phyloP scores from a whole-genome alignment of 768 basidiomycete species.

The Pisolithus orientalis region DNA sequence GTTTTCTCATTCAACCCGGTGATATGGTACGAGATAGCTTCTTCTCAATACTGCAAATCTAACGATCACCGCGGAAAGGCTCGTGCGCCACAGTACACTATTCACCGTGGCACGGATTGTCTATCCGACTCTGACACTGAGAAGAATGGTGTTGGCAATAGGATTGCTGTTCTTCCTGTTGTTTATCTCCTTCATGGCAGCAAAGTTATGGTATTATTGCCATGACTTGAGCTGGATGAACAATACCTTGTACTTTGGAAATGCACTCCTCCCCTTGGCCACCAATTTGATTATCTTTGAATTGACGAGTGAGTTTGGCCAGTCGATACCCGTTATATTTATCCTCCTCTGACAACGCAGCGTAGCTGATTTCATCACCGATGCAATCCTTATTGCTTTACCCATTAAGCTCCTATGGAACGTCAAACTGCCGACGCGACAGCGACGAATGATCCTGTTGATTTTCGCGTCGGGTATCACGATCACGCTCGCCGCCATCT shows the following conservation, averaged over 20 bases:
- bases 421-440: slow-evolving; percentile 1
- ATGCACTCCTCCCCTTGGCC: background rate
- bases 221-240: background rate
- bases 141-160: slow-evolving; percentile 2
- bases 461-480: slow-evolving; percentile 7
- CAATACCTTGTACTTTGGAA: background rate
- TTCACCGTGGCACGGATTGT: slow-evolving; percentile 8
- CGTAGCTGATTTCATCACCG: slow-evolving; percentile 18
- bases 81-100: slow-evolving; percentile 10
- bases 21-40: background rate
- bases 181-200: slow-evolving; percentile 6
- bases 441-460: slow-evolving; percentile 5
- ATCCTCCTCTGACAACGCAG: background rate
- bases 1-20: background rate
- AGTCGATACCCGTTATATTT: background rate
- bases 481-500: slow-evolving; percentile 3
- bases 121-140: slow-evolving; percentile 4
- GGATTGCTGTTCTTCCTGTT: slow-evolving; percentile 7
- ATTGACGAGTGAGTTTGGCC: slow-evolving; percentile 7
- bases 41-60: background rate
- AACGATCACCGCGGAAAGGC: slow-evolving; percentile 1
- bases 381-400: slow-evolving; percentile 7
- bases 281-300: slow-evolving; percentile 7
- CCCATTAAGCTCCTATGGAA: slow-evolving; percentile 5
- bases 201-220: slow-evolving; percentile 1